Evolutionary conservation across 805 yeast genomes (phyloP).

Genomic region (Wickerhamiella australiensis): DNA sequence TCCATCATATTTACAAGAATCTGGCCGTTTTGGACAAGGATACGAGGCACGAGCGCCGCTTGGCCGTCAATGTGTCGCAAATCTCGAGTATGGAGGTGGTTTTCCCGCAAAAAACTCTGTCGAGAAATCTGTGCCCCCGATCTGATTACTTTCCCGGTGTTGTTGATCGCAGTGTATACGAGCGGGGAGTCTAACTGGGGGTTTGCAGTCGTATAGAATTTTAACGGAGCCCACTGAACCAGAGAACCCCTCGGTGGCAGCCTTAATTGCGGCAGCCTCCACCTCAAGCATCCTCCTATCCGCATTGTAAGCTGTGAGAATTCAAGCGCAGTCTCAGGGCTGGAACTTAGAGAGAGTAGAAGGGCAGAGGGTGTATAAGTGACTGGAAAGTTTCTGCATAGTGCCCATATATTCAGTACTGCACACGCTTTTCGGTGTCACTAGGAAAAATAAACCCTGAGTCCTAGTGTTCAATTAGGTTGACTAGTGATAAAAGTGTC

Average conservation of each 20-base stretch:
- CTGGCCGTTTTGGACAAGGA: constrained; percentile 45
- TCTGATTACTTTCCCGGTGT: constrained; percentile 42
- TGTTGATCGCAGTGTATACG: constrained; percentile 49
- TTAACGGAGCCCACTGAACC: background rate
- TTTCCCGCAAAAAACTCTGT: constrained; percentile 45
- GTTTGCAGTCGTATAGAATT: background rate
- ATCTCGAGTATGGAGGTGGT: constrained; percentile 75
- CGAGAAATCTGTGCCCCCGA: constrained; percentile 48
- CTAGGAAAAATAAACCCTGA: too few relatives aligned
- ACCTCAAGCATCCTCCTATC: background rate
- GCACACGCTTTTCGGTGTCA: too few relatives aligned
- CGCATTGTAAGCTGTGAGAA: background rate
- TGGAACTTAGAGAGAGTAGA: too few relatives aligned
- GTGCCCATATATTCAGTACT: too few relatives aligned
- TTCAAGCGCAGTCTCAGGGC: too few relatives aligned
- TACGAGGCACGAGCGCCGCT: constrained; percentile 51
- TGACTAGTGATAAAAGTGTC: too few relatives aligned
- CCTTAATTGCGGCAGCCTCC: too few relatives aligned
- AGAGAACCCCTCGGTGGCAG: background rate
- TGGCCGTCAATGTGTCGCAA: constrained; percentile 63
- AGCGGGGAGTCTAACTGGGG: constrained; percentile 15
- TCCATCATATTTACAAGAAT: constrained; percentile 51
- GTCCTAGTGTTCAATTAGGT: too few relatives aligned
- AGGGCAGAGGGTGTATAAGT: too few relatives aligned
- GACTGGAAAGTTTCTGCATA: too few relatives aligned